Evolutionary conservation across 805 yeast species (phyloP), one percentile per base, ranked within the genome.

Genomic region (Schwanniomyces polymorphus): DNA sequence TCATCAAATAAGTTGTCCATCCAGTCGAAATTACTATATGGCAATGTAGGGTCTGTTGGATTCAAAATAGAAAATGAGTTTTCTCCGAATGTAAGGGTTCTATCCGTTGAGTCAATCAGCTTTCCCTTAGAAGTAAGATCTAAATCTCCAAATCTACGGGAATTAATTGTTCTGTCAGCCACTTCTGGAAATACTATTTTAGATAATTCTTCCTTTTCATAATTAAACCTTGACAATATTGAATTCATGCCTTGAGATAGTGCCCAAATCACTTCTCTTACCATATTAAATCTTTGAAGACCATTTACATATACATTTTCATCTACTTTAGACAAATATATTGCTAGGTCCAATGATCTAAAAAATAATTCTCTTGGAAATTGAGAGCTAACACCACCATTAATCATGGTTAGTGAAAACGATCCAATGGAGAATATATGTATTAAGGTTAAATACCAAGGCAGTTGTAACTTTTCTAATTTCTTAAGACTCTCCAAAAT

Each of bases 181-280:
- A 10, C 29, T 11, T 27, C 4, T 27, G 29, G 12, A 3, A 27
- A 11, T 27, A 3, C 12, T 4, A 27, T 27, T 10, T 11, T 10
- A 27, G 29, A 27, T 3, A 27, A 27, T 27, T 27, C 7, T 11
- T 27, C 12, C 12, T 27, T 11, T 27, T 27, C 12, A 27, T 27
- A 27, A 11, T 27, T 8, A 27, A 10, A 11, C 12, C 29, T 8
- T 27, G 29, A 27, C 12, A 27, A 10, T 12, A 28, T 28, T 11
- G 33, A 28, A 12, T 28, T 28, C 33, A 28, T 28, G 4, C 33
- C 33, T 12, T 28, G 33, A 6, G 33, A 28, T 38, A 83, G 55
- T 1, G 79, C 81, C 88, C 87, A 83, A 12, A 80, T 55, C 55
- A 85, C 79, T 57, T 82, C 87, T 39, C 72, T 69, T 9, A 76